phyloP scores from a whole-genome alignment of 768 basidiomycete genomes.

The Phylloporus sp. region DNA sequence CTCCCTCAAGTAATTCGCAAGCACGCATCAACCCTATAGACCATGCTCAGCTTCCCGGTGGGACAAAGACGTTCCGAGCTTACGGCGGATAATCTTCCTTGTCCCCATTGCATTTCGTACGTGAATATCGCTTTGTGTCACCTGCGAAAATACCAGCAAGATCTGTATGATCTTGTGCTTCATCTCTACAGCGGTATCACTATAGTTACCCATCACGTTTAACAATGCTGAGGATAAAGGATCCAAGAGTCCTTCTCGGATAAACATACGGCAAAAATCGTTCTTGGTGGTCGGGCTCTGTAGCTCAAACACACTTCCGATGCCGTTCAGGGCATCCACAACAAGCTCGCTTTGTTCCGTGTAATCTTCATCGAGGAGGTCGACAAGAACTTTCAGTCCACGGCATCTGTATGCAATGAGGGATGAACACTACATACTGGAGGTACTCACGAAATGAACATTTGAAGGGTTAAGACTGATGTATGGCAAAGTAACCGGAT shows the following conservation, averaged over 20 bases:
- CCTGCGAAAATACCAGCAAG: conserved; percentile 87
- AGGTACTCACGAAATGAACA: conserved; percentile 95
- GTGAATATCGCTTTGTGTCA: conserved; percentile 92
- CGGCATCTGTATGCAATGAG: conserved; percentile 62
- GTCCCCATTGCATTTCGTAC: conserved; percentile 91
- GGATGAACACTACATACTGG: not conserved
- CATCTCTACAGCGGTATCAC: conserved; percentile 62
- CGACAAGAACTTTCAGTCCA: conserved; percentile 90
- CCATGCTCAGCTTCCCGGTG: conserved; percentile 1
- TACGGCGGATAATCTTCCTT: conserved; percentile 84
- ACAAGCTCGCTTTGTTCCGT: conserved; percentile 87
- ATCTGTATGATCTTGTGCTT: conserved; percentile 90
- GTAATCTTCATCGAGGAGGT: conserved; percentile 96
- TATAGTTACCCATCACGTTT: conserved; percentile 78
- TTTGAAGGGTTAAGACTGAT: conserved; percentile 90
- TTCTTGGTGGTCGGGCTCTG: conserved; percentile 96
- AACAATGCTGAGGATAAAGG: conserved; percentile 87
- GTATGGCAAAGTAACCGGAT: conserved; percentile 89
- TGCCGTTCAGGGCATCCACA: conserved; percentile 89
- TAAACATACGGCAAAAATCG: conserved; percentile 98
- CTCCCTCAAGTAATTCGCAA: conserved; percentile 83
- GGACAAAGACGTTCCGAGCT: conserved; percentile 31
- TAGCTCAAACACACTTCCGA: conserved; percentile 92
- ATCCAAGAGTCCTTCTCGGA: conserved; percentile 90
- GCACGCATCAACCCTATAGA: conserved; percentile 75